Base-by-base conservation (phyloP, 2,329 filamentous ascomycete species). In the Ophiostoma sp. region DNA sequence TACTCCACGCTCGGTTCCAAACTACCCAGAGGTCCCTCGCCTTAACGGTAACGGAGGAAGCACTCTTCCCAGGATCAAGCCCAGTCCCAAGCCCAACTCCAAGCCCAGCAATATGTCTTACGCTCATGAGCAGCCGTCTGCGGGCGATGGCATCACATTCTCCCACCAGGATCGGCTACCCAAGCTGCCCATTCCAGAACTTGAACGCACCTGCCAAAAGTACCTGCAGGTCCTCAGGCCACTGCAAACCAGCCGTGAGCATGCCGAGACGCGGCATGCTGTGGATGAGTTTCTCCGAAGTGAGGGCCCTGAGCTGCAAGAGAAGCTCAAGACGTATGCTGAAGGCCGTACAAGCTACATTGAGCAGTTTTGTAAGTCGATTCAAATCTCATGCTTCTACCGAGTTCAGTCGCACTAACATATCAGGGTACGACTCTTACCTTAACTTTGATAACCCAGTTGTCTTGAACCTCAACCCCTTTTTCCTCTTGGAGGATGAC, bases 371-470 rank as follows among this genome's bases (percentile, higher is more conserved):
- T 99, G 94, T 97, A 85, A 76, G 91, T 84, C 9, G 4, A 1
- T 11, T 3, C 47, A 16, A 27, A 27, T 27, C 27, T 27, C 27
- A 27, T 27, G 27, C 27, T 49, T 49, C 12, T 49, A 14, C 12
- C 47, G 12, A 11, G 1, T 49, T 16, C 47, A 49, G 6, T n/a
- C 8, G 6, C 42, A 44, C 11, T 44, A n/a, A 7, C 40, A 41
- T n/a, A 40, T n/a, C 36, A 97, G 93, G 93, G 95, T 98, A 98
- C 77, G 95, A 99, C 77, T 98, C 95, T 42, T 99, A 98, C 76
- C 84, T 99, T 71, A 98, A 98, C 80, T 99, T 90, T 76, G 95
- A 98, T 77, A 98, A 97, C 75, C 93, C 95, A 0, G 95, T 99
- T 55, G 95, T 99, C 55, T 85, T 99, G 73, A 98, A 99, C 79